Evolutionary conservation across 768 basidiomycete genomes (phyloP), one percentile per base, ranked within the genome.

Genomic region (Boletus tomentosulus): DNA sequence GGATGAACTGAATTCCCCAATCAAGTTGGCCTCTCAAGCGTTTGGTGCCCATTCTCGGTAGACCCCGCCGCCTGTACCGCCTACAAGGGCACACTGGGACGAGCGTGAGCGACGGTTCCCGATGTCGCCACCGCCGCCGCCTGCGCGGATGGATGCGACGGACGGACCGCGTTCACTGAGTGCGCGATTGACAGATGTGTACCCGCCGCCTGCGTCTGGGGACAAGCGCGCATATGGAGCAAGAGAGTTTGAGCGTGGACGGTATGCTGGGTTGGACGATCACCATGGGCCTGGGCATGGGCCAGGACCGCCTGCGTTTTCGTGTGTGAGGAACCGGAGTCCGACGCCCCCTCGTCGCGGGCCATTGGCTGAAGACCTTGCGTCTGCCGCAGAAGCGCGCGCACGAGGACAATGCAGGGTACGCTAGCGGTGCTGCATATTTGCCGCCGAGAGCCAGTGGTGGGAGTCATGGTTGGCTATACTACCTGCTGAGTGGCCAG

Each of bases 11-110:
- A 99, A 99, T 44, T 99, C 96, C 42, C 97, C 97, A 62, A 92
- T 92, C 53, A 99, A 73, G 66, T 75, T 79, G 3, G 95, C 96
- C 62, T 87, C 85, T 43, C 63, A 73, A 16, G 89, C 95, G 60
- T 89, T 90, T 0, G 97, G 95, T 9, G 97, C 96, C 97, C 97
- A 99, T 69, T 99, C 97, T 62, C 90, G 78, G 71, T 98, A 98
- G 8, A 80, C 72, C 30, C 31, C 25, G 0, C 59, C 59, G 2
- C 59, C 63, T 1, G 69, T 68, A 10, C 62, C 66, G 1, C 63
- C 69, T 31, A 61, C 64, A 48, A 60, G 66, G 46, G 65, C 24
- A 2, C 49, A 69, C 7, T 78, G 78, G 77, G 75, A 74, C 31
- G 63, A 68, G n/a, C 71, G 75, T 9, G 71, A 72, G 16, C 73